A percentile compares a stretch with the other conserved stretches of the same genome.
These are phyloP conservation scores for Elsinoe necatrix DNA, from an alignment of 2,329 filamentous ascomycete genomes.

Conservation along the genomic window DNA sequence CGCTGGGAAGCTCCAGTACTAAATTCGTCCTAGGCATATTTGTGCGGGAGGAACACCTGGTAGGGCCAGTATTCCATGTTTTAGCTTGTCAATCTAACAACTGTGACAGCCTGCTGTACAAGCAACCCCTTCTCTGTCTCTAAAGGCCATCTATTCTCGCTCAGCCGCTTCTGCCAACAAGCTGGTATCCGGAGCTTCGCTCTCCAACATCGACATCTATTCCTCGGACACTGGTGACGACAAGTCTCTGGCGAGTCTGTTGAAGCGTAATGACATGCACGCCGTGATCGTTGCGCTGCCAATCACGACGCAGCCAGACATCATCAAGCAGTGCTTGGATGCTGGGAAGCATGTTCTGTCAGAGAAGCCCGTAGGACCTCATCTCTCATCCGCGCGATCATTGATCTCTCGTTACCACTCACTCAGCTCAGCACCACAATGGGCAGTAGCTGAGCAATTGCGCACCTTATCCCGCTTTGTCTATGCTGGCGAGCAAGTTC, in stretches of 20 bases:
- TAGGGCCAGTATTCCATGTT: conserved; percentile 26
- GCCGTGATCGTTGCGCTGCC: conserved; percentile 47
- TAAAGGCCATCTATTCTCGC: conserved; percentile 61
- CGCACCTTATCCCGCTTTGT: conserved; percentile 52
- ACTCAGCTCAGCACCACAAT: conserved; percentile 29
- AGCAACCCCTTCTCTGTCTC: conserved; percentile 39
- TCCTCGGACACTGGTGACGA: conserved; percentile 45
- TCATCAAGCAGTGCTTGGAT: conserved; percentile 41
- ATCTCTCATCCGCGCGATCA: conserved; percentile 44
- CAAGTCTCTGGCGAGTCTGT: conserved; percentile 35
- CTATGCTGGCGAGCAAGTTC: conserved; percentile 43
- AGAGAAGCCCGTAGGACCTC: conserved; percentile 48
- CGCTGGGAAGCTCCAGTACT: background rate
- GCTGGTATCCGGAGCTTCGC: conserved; percentile 33
- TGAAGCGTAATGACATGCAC: conserved; percentile 39
- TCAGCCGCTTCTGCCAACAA: conserved; percentile 49
- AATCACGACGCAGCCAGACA: conserved; percentile 36
- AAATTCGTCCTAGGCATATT: conserved; percentile 44
- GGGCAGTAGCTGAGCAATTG: conserved; percentile 65
- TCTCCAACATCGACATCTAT: conserved; percentile 45
- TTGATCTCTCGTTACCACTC: conserved; percentile 34
- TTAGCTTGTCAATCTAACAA: conserved; percentile 15
- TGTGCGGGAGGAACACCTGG: conserved; percentile 50
- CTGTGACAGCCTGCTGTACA: conserved; percentile 48
- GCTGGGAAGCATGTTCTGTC: conserved; percentile 49